Percentiles rank a stretch among this genome's conserved stretches.
These are phyloP conservation scores for Nicotiana tabacum DNA, from an alignment of 257 asterid genomes.

Conservation along the genomic window DNA sequence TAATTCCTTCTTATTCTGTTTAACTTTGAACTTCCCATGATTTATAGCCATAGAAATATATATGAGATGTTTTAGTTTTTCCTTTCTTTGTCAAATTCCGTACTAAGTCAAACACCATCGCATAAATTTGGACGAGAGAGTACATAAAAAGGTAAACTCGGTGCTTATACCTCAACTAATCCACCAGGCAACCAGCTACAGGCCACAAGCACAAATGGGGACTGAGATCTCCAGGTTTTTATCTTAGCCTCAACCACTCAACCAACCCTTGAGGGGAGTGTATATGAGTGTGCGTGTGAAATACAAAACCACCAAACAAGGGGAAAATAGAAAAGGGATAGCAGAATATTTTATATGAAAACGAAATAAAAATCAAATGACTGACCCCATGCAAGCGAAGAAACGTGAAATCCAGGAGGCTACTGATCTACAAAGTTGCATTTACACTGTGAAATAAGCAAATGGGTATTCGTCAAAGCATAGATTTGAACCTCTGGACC, in stretches of 20 bases:
- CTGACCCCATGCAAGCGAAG: conserved; percentile 93
- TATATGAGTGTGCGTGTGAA: neutral
- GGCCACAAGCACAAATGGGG: neutral
- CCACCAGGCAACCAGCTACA: neutral
- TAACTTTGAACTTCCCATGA: no score
- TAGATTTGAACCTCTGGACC: conserved; percentile 9
- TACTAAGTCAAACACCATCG: no score
- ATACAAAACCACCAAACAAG: conserved; percentile 5
- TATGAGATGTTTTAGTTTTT: no score
- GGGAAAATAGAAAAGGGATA: no score
- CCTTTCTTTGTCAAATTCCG: no score
- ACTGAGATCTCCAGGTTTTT: conserved; percentile 6
- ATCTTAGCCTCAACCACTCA: neutral
- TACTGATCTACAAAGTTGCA: conserved; percentile 30
- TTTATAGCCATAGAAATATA: no score
- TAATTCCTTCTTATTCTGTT: no score
- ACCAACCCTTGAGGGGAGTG: neutral
- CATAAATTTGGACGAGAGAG: no score
- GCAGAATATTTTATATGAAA: no score
- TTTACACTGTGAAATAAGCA: conserved; percentile 10
- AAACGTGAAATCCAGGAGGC: conserved; percentile 50
- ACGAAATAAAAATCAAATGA: conserved; percentile 10
- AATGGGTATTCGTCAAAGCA: conserved; percentile 15
- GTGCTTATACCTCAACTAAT: neutral
- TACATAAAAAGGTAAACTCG: neutral